Percentiles rank a stretch among this genome's conserved stretches.
phyloP scores from a whole-genome alignment of 2,329 filamentous ascomycete genomes.

The Sclerotinia subarctica region DNA sequence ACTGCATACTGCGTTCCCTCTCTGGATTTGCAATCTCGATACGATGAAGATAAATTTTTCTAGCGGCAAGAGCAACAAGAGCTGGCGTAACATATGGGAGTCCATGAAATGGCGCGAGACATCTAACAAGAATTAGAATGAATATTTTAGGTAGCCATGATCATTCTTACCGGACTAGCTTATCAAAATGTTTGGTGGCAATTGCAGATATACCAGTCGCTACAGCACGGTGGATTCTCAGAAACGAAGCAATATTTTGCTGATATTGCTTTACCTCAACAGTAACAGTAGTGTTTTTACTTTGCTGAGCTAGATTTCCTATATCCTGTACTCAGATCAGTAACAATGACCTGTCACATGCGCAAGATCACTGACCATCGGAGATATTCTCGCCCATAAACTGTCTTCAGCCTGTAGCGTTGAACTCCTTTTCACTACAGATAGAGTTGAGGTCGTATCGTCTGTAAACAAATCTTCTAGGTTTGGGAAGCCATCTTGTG shows the following conservation, averaged over 20 bases:
- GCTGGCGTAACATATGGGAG: constrained; percentile 80
- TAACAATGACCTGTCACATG: background rate
- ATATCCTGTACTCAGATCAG: constrained; percentile 33
- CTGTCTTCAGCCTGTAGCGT: constrained; percentile 22
- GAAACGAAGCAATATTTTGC: constrained; percentile 81
- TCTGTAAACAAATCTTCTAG: constrained; percentile 58
- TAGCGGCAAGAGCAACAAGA: constrained; percentile 74
- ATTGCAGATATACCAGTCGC: constrained; percentile 71
- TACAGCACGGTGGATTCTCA: constrained; percentile 84
- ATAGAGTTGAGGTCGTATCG: constrained; percentile 36
- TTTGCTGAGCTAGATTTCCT: constrained; percentile 45
- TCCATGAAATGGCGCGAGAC: constrained; percentile 77
- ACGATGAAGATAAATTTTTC: constrained; percentile 85
- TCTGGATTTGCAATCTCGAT: constrained; percentile 66
- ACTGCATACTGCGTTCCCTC: constrained; percentile 85
- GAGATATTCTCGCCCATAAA: constrained; percentile 33
- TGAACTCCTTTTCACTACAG: constrained; percentile 37
- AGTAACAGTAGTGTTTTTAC: constrained; percentile 59
- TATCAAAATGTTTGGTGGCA: constrained; percentile 74
- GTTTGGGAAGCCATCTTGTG: constrained; percentile 69
- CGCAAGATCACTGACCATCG: constrained; percentile 24
- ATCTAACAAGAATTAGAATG: constrained; percentile 41
- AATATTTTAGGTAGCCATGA: background rate
- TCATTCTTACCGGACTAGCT: constrained; percentile 54
- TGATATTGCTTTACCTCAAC: constrained; percentile 81